Conservation (phyloP, 2,329 filamentous ascomycete species). For the Diaporthe ilicicola region DNA sequence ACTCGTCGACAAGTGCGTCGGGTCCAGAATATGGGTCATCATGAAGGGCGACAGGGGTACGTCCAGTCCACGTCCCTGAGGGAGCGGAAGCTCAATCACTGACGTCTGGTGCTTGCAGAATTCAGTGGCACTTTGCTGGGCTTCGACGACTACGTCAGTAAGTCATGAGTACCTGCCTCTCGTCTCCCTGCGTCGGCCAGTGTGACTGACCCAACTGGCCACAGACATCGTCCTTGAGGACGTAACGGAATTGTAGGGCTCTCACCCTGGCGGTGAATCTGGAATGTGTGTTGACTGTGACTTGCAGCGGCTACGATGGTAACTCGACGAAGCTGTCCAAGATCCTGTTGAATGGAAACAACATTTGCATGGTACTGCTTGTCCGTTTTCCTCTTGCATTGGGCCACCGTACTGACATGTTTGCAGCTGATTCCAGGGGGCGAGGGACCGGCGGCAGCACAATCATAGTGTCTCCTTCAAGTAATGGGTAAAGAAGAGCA, state of each 20-base stretch:
- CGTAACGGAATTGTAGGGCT: conserved; percentile 89
- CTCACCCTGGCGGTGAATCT: no score
- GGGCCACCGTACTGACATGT: conserved; percentile 29
- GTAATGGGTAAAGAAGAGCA: background rate
- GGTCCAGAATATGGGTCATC: conserved; percentile 96
- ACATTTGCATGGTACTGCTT: conserved; percentile 92
- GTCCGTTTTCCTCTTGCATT: background rate
- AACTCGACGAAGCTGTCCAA: conserved; percentile 89
- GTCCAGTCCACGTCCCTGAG: background rate
- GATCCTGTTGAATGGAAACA: conserved; percentile 96
- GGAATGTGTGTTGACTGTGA: background rate
- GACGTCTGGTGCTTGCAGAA: conserved; percentile 63
- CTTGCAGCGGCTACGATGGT: conserved; percentile 83
- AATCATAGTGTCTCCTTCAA: conserved; percentile 34
- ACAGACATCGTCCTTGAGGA: conserved; percentile 98
- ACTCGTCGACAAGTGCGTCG: conserved; percentile 98
- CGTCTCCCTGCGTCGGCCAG: background rate
- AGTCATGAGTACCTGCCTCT: conserved; percentile 54
- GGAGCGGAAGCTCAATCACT: conserved; percentile 18
- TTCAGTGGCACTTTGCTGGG: conserved; percentile 94
- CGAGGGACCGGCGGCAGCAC: conserved; percentile 67
- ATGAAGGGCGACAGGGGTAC: conserved; percentile 99
- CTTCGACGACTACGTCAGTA: conserved; percentile 99
- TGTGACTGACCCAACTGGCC: background rate
- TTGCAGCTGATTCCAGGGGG: conserved; percentile 78